Base-by-base conservation (phyloP, 1,284 basidiomycete species). In the Cutaneotrichosporon curvatum region DNA sequence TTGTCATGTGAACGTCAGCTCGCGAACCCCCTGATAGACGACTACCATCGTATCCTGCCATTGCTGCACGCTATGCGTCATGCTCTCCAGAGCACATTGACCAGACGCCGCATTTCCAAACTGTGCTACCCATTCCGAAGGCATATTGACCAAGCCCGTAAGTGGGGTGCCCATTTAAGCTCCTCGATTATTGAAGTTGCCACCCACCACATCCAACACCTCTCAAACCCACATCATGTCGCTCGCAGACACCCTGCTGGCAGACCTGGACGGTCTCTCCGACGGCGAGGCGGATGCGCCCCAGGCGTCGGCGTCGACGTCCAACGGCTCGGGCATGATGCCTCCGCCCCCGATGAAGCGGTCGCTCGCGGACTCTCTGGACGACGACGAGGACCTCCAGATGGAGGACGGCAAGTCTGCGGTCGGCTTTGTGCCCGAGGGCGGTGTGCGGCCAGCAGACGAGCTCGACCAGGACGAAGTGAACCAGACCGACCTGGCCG, bases 391-490 rank as follows among this genome's bases (percentile, higher is more conserved):
- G 6, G 61, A 48, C 28, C 46, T 59, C 43, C 63, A 76, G 0
- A 50, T 68, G 48, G 65, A 66, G 39, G 59, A 68, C 42, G 65
- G 67, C 1, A 56, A 51, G 22, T 56, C 56, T 32, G 61, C 61
- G 10, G 59, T 60, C 9, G 79, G 79, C 5, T 76, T 85, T n/a
- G 82, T 96, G 1, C 79, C 92, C 0, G 83, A 88, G 57, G 92
- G 91, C 5, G 94, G 94, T 4, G 77, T 94, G 3, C 81, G 81
- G 56, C 94, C 94, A 8, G 87, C 92, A 8, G 91, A 95, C 21
- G 91, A 97, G 71, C 75, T 97, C 36, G 89, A 95, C 65, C 82
- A 78, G 32, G 90, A 91, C 55, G 89, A 92, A 47, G 92, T 97
- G 23, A 84, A 92, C 63, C 79, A 81, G 58, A 91, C 95, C 83